phyloP scores from a whole-genome alignment of 2,329 filamentous ascomycete genomes.

The Arthrobotrys iridis region DNA sequence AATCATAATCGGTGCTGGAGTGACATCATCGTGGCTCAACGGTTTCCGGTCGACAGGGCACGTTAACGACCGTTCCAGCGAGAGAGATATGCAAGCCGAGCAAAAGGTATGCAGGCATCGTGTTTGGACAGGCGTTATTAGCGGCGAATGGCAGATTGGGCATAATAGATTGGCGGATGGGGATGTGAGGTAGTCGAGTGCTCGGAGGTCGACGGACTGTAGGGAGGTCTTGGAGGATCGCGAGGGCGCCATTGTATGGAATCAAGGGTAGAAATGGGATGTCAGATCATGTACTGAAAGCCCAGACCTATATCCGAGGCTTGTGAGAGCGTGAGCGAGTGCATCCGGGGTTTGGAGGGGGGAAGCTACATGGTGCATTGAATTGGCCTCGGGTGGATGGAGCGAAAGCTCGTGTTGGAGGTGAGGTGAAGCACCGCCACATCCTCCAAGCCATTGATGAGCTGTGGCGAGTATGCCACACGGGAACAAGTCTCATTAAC shows the following conservation, averaged over 20 bases:
- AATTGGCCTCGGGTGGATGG: slow-evolving; percentile 11
- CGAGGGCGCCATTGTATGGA: slow-evolving; percentile 30
- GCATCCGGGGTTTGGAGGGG: not conserved
- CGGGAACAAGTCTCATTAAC: no score
- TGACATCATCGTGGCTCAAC: slow-evolving; percentile 56
- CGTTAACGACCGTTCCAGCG: slow-evolving; percentile 56
- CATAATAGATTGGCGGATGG: slow-evolving; percentile 62
- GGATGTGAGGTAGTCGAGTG: slow-evolving; percentile 60
- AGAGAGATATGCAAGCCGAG: slow-evolving; percentile 64
- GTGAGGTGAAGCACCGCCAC: slow-evolving; percentile 29
- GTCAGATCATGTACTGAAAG: not conserved
- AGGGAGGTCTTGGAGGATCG: slow-evolving; percentile 39
- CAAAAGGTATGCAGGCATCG: slow-evolving; percentile 74
- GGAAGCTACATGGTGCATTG: slow-evolving; percentile 31
- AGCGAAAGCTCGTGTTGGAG: slow-evolving; percentile 17
- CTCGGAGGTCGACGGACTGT: slow-evolving; percentile 59
- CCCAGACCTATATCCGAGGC: slow-evolving; percentile 1
- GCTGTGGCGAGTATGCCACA: no score
- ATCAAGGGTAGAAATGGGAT: not conserved
- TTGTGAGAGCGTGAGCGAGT: not conserved
- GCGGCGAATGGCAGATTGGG: slow-evolving; percentile 69
- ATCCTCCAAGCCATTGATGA: slow-evolving; percentile 21
- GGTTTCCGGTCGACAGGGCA: slow-evolving; percentile 58
- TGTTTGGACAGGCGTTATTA: slow-evolving; percentile 71
- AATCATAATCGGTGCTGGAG: slow-evolving; percentile 65